Percentiles rank a stretch among this genome's conserved stretches.
Evolutionary conservation across 2,329 filamentous ascomycete species (phyloP).

Genomic region (Talaromyces verruculosus): DNA sequence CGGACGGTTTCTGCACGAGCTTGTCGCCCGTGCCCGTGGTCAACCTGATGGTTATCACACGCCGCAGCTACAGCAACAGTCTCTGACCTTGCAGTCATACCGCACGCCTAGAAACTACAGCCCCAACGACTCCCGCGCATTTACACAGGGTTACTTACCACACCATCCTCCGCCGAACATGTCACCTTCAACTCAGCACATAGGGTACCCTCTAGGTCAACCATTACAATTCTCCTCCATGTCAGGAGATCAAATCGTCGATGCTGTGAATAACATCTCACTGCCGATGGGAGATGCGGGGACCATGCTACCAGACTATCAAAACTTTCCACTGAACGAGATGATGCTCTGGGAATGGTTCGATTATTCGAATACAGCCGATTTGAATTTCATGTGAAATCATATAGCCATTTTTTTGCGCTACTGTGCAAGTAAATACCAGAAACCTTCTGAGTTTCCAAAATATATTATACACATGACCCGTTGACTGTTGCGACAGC

Average conservation of each 20-base stretch:
- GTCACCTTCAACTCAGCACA: slow-evolving; percentile 31
- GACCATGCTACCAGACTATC: slow-evolving; percentile 51
- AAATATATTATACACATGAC: not conserved
- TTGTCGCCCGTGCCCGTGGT: slow-evolving; percentile 40
- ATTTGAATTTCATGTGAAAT: slow-evolving; percentile 31
- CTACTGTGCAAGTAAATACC: not conserved
- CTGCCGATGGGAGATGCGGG: slow-evolving; percentile 53
- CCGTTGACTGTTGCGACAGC: not conserved
- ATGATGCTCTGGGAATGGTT: slow-evolving; percentile 60
- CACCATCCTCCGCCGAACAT: slow-evolving; percentile 21
- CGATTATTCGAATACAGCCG: slow-evolving; percentile 40
- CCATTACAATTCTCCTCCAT: slow-evolving; percentile 65
- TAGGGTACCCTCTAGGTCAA: slow-evolving; percentile 47
- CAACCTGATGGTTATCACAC: not conserved
- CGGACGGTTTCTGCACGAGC: slow-evolving; percentile 56
- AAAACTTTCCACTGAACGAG: slow-evolving; percentile 57
- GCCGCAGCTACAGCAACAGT: not conserved
- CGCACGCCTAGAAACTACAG: not conserved
- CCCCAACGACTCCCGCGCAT: not conserved
- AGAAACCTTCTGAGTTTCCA: not conserved
- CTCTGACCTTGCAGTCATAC: slow-evolving; percentile 12
- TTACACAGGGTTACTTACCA: slow-evolving; percentile 2
- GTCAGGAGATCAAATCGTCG: slow-evolving; percentile 68
- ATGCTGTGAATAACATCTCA: slow-evolving; percentile 64
- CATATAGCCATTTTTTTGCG: not conserved